Percentiles rank a stretch among this genome's conserved stretches.
Evolutionary conservation across 306 rosid species (phyloP).

Genomic region (Vigna trinervia): DNA sequence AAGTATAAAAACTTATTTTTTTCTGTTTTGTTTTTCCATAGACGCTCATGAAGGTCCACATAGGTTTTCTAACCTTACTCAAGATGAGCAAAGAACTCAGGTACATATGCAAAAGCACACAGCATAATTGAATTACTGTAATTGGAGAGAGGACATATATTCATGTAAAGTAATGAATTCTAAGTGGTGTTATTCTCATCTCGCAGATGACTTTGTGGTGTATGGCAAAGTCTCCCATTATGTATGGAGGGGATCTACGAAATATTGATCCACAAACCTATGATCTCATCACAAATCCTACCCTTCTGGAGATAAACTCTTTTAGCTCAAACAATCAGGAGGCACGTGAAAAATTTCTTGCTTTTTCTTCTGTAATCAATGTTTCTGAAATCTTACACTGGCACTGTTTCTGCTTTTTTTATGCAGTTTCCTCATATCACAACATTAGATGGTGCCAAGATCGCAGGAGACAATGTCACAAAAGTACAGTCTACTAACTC

Average conservation of each 20-base stretch:
- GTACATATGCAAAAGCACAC: slow-evolving; percentile 47
- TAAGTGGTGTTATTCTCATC: slow-evolving; percentile 8
- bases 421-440: slow-evolving; percentile 57
- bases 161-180: neutral
- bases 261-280: slow-evolving; percentile 51
- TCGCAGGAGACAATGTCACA: slow-evolving; percentile 22
- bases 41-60: slow-evolving; percentile 77
- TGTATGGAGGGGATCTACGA: slow-evolving; percentile 86
- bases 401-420: neutral
- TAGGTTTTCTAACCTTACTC: slow-evolving; percentile 52
- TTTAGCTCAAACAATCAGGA: slow-evolving; percentile 67
- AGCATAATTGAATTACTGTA: neutral
- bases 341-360: slow-evolving; percentile 52
- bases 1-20: neutral
- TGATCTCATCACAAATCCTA: slow-evolving; percentile 64
- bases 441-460: slow-evolving; percentile 8
- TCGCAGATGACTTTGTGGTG: slow-evolving; percentile 78
- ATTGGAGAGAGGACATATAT: neutral
- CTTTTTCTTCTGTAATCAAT: neutral
- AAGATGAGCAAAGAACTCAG: slow-evolving; percentile 74
- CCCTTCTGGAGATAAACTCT: slow-evolving; percentile 66
- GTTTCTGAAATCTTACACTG: neutral
- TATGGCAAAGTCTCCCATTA: slow-evolving; percentile 81
- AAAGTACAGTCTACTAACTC: slow-evolving; percentile 27
- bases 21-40: slow-evolving; percentile 8